These are phyloP conservation scores for Blastocystis sp. DNA, from an alignment of 352 stramenopile genomes.

Conservation along the genomic window DNA sequence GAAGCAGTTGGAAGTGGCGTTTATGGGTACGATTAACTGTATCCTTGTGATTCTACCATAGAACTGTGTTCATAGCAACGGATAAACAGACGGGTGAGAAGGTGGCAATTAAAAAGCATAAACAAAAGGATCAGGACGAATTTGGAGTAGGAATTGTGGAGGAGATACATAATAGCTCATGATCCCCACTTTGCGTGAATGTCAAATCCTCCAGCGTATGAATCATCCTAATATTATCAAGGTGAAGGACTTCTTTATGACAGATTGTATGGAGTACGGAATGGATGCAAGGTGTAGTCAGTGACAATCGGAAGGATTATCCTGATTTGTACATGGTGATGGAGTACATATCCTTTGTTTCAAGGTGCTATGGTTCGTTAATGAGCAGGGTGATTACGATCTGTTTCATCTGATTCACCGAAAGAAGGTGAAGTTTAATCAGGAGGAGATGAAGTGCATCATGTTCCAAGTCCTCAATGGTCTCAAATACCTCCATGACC, in stretches of 20 bases:
- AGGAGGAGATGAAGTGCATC: constrained; percentile 45
- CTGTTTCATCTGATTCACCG: background rate
- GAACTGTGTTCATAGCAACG: background rate
- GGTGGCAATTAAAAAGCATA: constrained; percentile 45
- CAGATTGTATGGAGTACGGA: background rate
- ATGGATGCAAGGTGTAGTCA: background rate
- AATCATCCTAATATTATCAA: constrained; percentile 27
- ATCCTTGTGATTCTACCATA: background rate
- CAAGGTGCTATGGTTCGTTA: background rate
- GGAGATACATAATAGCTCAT: background rate
- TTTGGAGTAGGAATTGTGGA: background rate
- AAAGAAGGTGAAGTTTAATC: constrained; percentile 21
- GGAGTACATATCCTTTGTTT: constrained; percentile 41
- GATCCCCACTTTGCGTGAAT: constrained; percentile 17
- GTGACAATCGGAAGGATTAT: constrained; percentile 9
- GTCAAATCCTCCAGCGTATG: constrained; percentile 28
- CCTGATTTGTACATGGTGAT: constrained; percentile 54
- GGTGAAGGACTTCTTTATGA: constrained; percentile 49
- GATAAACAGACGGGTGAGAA: background rate
- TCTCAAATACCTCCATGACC: constrained; percentile 4
- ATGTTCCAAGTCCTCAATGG: constrained; percentile 45
- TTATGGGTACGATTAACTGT: background rate
- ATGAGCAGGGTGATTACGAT: constrained; percentile 14
- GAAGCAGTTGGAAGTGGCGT: background rate
- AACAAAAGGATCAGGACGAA: constrained; percentile 18